Evolutionary conservation across 352 stramenopile species (phyloP), one percentile per base, ranked within the genome.

Genomic region (Pythium diclinum): DNA sequence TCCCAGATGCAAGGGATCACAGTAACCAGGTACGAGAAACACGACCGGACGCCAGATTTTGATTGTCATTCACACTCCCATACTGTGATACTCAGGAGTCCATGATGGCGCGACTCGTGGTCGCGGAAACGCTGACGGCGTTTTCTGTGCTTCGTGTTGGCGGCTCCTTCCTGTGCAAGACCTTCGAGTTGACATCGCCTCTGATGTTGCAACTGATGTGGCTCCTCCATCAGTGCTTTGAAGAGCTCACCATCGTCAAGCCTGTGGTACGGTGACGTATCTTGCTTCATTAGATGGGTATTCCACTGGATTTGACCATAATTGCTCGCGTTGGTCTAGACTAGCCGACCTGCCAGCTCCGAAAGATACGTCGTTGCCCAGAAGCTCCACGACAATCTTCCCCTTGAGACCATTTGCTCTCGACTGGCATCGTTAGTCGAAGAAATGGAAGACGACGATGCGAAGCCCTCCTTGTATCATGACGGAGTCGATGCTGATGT

Each of bases 121-220:
- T 87, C 28, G 84, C 83, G 1, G 82, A 94, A 52, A 56, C 75
- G 3, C 59, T 89, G 4, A 64, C 78, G 9, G 91, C 90, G 85
- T 78, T 89, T 33, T 33, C 28, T 8, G 68, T 91, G 1, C 61
- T 94, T 16, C 56, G 63, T 3, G 21, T 68, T 0, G 66, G 71
- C 32, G 85, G 85, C 10, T 76, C 78, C 51, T 92, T 94, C 62
- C 61, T 88, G 10, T 91, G 82, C 67, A 94, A 94, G 71, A 89
- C 85, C 17, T 94, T 94, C 54, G 85, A 94, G 44, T 38, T 94
- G 11, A 64, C 76, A 30, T 87, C 78, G 5, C 67, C 74, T 10
- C 40, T 78, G 7, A 91, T 89, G 77, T 52, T 89, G 17, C 57
- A 89, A 49, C 69, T 94, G 6, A 70, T 83, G 16, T 91, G 79